A percentile compares a stretch with the other conserved stretches of the same genome.
Evolutionary conservation across 352 stramenopile species (phyloP).

Genomic region (Phytophthora hybrid): DNA sequence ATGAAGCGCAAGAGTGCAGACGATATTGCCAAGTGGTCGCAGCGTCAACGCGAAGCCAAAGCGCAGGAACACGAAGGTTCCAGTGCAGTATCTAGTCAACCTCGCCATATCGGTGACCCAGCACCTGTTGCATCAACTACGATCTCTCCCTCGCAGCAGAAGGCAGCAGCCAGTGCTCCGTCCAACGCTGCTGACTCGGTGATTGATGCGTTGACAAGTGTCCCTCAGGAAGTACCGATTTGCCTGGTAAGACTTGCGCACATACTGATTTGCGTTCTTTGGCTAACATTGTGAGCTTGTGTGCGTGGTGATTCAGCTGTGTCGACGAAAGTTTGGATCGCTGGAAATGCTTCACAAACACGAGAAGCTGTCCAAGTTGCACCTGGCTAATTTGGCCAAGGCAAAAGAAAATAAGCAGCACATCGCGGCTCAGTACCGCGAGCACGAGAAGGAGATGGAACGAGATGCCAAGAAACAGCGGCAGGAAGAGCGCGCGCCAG

Average conservation of each 20-base stretch:
- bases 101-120: not conserved
- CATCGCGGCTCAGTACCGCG: conserved; percentile 64
- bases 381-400: conserved; percentile 80
- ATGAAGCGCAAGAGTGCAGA: conserved; percentile 79
- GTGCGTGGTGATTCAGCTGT: conserved; percentile 55
- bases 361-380: conserved; percentile 79
- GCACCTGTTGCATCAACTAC: not conserved
- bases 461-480: conserved; percentile 46
- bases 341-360: conserved; percentile 82
- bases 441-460: conserved; percentile 62
- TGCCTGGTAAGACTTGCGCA: conserved; percentile 65
- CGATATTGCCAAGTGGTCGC: conserved; percentile 89
- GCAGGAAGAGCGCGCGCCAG: conserved; percentile 23
- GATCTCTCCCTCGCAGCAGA: conserved; percentile 1
- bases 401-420: conserved; percentile 77
- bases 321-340: conserved; percentile 81
- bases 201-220: conserved; percentile 52
- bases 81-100: conserved; percentile 2
- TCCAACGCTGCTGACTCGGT: conserved; percentile 27
- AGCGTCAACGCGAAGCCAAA: conserved; percentile 50
- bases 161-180: not conserved
- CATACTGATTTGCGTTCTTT: not conserved
- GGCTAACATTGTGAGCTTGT: conserved; percentile 3
- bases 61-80: conserved; percentile 10
- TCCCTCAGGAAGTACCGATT: conserved; percentile 70